These are phyloP conservation scores for Hypoxylon sp. DNA, from an alignment of 2,329 filamentous ascomycete species.

Conservation along the genomic window DNA sequence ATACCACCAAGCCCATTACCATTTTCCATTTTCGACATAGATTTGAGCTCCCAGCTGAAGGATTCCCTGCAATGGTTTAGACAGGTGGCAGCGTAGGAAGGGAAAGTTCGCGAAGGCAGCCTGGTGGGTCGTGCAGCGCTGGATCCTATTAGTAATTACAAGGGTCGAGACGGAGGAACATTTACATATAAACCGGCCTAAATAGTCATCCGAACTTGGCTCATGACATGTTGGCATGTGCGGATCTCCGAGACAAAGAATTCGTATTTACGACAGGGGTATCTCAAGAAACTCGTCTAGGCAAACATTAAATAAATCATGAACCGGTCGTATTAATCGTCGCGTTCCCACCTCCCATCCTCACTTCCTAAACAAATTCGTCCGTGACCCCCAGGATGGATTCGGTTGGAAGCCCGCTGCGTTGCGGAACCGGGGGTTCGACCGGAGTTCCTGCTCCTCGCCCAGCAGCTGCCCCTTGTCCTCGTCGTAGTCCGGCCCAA, in stretches of 20 bases:
- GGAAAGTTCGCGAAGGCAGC: not conserved
- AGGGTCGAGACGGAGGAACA: not conserved
- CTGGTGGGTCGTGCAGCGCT: not conserved
- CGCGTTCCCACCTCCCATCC: not conserved
- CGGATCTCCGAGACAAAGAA: not conserved
- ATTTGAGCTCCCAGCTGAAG: not conserved
- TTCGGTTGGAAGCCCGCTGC: slow-evolving; percentile 58
- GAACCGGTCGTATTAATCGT: not conserved
- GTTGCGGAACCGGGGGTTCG: slow-evolving; percentile 36
- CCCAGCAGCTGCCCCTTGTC: slow-evolving; percentile 41
- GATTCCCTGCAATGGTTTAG: not conserved
- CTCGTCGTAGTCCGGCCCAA: slow-evolving; percentile 39
- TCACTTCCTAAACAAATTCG: slow-evolving; percentile 54
- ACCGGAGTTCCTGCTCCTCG: slow-evolving; percentile 45
- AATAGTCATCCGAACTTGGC: not conserved
- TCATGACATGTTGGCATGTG: not conserved
- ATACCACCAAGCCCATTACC: not conserved
- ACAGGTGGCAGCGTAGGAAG: not conserved
- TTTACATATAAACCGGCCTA: not conserved
- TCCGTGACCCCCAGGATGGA: slow-evolving; percentile 58
- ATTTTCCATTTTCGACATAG: slow-evolving; percentile 1
- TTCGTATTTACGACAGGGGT: slow-evolving; percentile 29
- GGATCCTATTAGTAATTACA: not conserved
- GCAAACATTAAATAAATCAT: slow-evolving; percentile 12
- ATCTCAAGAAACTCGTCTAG: slow-evolving; percentile 24